Evolutionary conservation across 305 asterid species (phyloP).

Genomic region (Fraxinus sp.): DNA sequence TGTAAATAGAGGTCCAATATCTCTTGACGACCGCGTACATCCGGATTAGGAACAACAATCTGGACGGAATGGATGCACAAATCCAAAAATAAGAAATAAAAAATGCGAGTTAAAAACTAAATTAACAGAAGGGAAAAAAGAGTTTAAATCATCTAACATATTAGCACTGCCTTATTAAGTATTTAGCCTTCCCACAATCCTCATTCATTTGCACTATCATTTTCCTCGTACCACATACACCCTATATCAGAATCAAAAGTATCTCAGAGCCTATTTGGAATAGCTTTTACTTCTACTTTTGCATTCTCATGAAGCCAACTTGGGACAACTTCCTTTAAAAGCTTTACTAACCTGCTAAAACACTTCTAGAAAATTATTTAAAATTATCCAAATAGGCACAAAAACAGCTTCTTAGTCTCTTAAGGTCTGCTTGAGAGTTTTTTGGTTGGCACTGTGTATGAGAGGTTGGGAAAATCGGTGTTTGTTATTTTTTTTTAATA

Average conservation of each 20-base stretch:
- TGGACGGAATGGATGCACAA: slow-evolving; percentile 25
- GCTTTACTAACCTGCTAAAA: background rate
- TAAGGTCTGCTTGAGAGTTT: background rate
- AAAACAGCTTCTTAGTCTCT: background rate
- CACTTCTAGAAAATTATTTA: background rate
- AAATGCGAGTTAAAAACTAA: background rate
- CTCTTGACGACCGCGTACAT: slow-evolving; percentile 91
- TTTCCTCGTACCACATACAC: background rate
- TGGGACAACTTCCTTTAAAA: background rate
- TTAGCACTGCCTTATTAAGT: background rate
- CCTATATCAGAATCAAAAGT: background rate
- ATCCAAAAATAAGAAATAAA: background rate
- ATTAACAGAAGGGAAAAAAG: background rate
- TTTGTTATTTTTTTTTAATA: background rate
- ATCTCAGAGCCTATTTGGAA: background rate
- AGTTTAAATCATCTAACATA: background rate
- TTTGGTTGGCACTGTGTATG: background rate
- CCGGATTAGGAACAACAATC: slow-evolving; percentile 95
- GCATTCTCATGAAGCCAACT: background rate
- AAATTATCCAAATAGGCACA: background rate
- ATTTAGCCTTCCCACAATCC: background rate
- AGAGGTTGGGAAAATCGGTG: background rate
- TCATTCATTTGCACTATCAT: background rate
- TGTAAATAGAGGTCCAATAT: slow-evolving; percentile 91
- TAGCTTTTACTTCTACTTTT: background rate